Conservation (phyloP, 257 asterid genomes). For the Capsicum chinense region DNA sequence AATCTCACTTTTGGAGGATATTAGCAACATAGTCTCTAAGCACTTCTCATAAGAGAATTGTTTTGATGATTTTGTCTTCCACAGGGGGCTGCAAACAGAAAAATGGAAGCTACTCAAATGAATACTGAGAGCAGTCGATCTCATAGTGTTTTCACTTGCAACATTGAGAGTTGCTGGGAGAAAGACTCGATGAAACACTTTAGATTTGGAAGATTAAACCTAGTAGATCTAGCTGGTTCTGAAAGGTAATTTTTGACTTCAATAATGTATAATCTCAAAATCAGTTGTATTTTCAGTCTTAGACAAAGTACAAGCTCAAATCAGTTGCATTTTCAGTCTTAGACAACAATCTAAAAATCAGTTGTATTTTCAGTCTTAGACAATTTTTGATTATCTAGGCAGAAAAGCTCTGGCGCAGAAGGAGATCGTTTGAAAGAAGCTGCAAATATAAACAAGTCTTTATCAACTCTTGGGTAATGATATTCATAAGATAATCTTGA, state of each 20-base stretch:
- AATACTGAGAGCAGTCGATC: constrained; percentile 92
- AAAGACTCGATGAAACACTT: constrained; percentile 78
- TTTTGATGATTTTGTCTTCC: constrained; percentile 35
- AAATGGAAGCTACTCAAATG: constrained; percentile 82
- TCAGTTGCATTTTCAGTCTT: too few species aligned
- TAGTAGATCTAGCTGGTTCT: constrained; percentile 93
- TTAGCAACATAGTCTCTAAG: constrained; percentile 19
- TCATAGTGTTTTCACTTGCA: constrained; percentile 89
- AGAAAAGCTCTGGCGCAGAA: constrained; percentile 90
- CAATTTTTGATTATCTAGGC: constrained; percentile 52
- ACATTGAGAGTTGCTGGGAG: constrained; percentile 82
- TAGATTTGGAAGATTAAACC: constrained; percentile 80
- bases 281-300: constrained; percentile 27
- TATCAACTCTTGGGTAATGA: constrained; percentile 84
- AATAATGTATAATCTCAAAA: constrained; percentile 24
- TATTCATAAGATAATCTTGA: constrained; percentile 27
- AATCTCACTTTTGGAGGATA: constrained; percentile 14
- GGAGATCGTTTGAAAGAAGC: constrained; percentile 92
- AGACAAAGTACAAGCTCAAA: not conserved
- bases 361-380: constrained; percentile 23
- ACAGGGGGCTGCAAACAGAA: constrained; percentile 88
- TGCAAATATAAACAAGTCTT: constrained; percentile 82
- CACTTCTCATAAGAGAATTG: constrained; percentile 9
- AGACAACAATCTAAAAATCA: constrained; percentile 25
- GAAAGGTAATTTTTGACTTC: constrained; percentile 62